A percentile compares a stretch with the other conserved stretches of the same genome.
Conservation (phyloP, 2,329 filamentous ascomycete species). For the Phaeoacremonium minimum region DNA sequence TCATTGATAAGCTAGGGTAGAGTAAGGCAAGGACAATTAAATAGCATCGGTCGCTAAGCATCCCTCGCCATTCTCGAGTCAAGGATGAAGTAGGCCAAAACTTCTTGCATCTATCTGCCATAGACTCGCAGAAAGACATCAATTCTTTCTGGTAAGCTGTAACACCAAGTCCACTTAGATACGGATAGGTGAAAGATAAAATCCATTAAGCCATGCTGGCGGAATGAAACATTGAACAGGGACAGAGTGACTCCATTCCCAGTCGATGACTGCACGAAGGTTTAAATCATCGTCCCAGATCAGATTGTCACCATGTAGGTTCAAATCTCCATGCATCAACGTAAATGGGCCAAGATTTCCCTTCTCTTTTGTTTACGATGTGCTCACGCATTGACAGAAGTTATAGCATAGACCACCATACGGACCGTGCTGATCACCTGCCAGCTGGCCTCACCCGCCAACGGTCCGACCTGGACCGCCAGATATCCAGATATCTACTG, state of each 20-base stretch:
- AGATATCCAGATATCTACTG: too few relatives aligned
- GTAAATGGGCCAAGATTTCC: slow-evolving; percentile 14
- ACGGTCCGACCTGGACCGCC: too few relatives aligned
- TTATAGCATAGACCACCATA: too few relatives aligned
- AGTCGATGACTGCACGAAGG: slow-evolving; percentile 12
- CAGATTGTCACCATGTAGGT: slow-evolving; percentile 12
- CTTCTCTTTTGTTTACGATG: not conserved
- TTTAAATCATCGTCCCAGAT: slow-evolving; percentile 10
- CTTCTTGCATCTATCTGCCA: not conserved
- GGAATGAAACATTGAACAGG: slow-evolving; percentile 12
- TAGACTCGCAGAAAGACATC: not conserved
- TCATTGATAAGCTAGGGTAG: not conserved
- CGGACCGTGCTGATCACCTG: too few relatives aligned
- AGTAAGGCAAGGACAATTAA: not conserved
- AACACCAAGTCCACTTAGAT: not conserved
- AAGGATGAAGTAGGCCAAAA: not conserved
- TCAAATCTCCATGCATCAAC: slow-evolving; percentile 18
- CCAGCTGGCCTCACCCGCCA: too few relatives aligned
- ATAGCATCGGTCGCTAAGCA: not conserved
- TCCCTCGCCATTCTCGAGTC: not conserved
- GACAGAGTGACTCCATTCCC: slow-evolving; percentile 15
- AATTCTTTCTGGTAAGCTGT: not conserved
- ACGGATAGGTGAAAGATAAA: not conserved
- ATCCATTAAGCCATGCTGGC: slow-evolving; percentile 2
- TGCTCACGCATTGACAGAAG: not conserved